Base-by-base conservation (phyloP, 805 yeast genomes). In the Saccharomycodes ludwigii region DNA sequence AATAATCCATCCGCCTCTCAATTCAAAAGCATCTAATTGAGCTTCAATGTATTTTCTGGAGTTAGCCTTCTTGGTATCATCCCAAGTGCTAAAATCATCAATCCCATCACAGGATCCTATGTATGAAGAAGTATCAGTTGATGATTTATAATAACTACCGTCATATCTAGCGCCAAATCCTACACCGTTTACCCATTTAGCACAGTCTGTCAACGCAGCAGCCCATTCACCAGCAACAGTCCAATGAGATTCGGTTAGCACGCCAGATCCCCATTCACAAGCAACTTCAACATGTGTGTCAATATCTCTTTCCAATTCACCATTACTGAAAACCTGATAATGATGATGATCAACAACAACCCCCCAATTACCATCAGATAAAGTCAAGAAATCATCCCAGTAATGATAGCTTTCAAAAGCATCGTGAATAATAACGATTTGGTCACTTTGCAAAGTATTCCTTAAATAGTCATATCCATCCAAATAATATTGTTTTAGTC, bases 121-220 rank as follows among this genome's bases (percentile, higher is more conserved):
- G 47, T 57, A 56, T 5, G 41, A 41, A 21, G 58, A 48, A 27
- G 48, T 49, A 40, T 57, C 68, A 34, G 63, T 62, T 13, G 33
- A 35, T 11, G 27, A 35, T 31, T 45, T 49, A 18, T 34, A 14
- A 49, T 46, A 73, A 6, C 72, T 49, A 25, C 81, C 83, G 34
- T 81, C 85, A 56, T 68, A 84, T 48, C 95, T 71, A 20, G 94
- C 75, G 38, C 94, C 94, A 37, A 73, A 61, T 33, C 75, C 76
- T 14, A 79, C 86, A 49, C 96, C 95, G 47, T 86, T 86, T 29
- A 86, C 60, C 94, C 94, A 79, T 36, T 66, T 65, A 5, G 91
- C 71, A 62, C 96, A 86, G 58, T 86, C 95, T 3, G 95, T 85
- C 41, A 86, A 65, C 1, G 96, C 96, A 9, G 85, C 94, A 16